A percentile compares a stretch with the other conserved stretches of the same genome.
phyloP scores from a whole-genome alignment of 1,139 yeast genomes.

The Trichomonascaceae sp. region DNA sequence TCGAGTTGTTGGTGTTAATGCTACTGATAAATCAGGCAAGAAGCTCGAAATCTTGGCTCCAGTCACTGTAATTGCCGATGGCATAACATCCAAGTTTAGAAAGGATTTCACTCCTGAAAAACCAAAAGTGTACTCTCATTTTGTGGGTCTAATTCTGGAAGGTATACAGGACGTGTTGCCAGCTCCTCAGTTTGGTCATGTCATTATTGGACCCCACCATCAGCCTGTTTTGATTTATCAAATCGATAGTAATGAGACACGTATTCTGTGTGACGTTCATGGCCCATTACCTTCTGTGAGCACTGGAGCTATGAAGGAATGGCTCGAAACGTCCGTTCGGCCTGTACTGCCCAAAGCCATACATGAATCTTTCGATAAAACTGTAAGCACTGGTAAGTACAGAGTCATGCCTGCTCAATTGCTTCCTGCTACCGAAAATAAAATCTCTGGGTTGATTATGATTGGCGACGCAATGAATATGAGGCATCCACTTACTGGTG shows the following conservation, averaged over 20 bases:
- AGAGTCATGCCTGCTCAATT: conserved; percentile 94
- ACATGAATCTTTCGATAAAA: conserved; percentile 58
- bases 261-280: conserved; percentile 85
- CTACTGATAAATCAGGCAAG: conserved; percentile 26
- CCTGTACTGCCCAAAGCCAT: conserved; percentile 63
- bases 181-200: conserved; percentile 76
- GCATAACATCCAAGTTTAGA: conserved; percentile 90
- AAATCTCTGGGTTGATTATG: conserved; percentile 70
- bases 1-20: conserved; percentile 59
- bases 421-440: conserved; percentile 64
- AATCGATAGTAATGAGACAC: conserved; percentile 72
- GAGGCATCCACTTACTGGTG: conserved; percentile 98
- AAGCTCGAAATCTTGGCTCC: conserved; percentile 46
- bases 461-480: conserved; percentile 93
- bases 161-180: conserved; percentile 59
- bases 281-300: conserved; percentile 68
- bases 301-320: conserved; percentile 52
- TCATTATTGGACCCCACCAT: conserved; percentile 67
- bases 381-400: conserved; percentile 48
- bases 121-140: conserved; percentile 73
- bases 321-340: conserved; percentile 54
- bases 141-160: conserved; percentile 72
- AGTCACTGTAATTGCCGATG: conserved; percentile 80
- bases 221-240: conserved; percentile 88
- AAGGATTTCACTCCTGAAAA: conserved; percentile 56